A percentile compares a stretch with the other conserved stretches of the same genome.
These are phyloP conservation scores for Aegilops bicornis DNA, from an alignment of 176 grass and related monocot species.

Conservation along the genomic window DNA sequence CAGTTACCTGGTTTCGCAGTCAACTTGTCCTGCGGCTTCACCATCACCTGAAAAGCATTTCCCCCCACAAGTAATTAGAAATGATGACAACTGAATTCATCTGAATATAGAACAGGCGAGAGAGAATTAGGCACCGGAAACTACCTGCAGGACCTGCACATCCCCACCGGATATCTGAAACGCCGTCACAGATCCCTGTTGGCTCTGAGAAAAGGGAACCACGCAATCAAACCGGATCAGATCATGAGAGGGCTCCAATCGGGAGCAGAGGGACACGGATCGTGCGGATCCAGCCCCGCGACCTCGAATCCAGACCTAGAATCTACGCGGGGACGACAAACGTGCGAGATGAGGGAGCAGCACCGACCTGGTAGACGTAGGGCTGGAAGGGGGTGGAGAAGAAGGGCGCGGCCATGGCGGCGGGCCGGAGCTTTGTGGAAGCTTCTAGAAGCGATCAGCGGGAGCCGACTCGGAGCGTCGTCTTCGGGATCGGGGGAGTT, in stretches of 20 bases:
- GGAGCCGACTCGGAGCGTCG: conserved; percentile 21
- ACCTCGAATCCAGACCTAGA: conserved; percentile 35
- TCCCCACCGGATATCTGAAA: conserved; percentile 97
- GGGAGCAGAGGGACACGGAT: neutral
- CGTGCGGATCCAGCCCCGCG: conserved; percentile 32
- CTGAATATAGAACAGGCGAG: neutral
- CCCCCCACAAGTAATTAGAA: neutral
- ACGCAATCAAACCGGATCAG: conserved; percentile 24
- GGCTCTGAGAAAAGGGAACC: conserved; percentile 48
- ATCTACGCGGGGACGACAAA: neutral
- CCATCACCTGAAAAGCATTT: conserved; percentile 67
- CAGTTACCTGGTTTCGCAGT: conserved; percentile 75
- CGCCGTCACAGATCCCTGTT: conserved; percentile 66
- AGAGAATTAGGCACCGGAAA: neutral
- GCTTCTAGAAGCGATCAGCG: conserved; percentile 47
- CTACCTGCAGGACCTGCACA: conserved; percentile 92
- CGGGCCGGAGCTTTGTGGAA: conserved; percentile 23
- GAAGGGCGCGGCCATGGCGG: conserved; percentile 95
- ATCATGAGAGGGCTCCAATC: neutral
- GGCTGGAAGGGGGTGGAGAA: conserved; percentile 88
- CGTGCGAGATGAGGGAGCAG: neutral
- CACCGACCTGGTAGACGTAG: conserved; percentile 88
- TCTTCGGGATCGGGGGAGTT: conserved; percentile 15
- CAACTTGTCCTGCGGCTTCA: conserved; percentile 89
- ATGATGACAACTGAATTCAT: neutral